phyloP scores from a whole-genome alignment of 352 stramenopile genomes.

The Globisporangium abappressorium region DNA sequence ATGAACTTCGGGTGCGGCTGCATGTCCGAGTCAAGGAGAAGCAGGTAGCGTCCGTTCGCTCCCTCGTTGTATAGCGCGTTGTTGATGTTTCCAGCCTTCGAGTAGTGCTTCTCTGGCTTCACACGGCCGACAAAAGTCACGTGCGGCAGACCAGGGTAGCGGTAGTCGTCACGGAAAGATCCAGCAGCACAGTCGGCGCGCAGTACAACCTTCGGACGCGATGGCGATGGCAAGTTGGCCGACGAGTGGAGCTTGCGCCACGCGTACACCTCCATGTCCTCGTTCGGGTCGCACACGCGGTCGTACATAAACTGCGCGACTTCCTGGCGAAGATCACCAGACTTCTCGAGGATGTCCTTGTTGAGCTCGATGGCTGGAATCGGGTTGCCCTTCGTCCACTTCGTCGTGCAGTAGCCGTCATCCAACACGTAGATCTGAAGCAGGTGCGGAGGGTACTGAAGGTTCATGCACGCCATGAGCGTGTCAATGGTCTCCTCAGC shows the following conservation, averaged over 20 bases:
- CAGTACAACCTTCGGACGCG: slow-evolving; percentile 70
- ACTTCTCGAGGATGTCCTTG: slow-evolving; percentile 66
- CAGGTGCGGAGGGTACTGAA: slow-evolving; percentile 86
- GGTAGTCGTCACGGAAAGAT: slow-evolving; percentile 86
- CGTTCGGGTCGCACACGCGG: slow-evolving; percentile 80
- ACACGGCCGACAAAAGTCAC: slow-evolving; percentile 80
- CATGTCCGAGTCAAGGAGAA: slow-evolving; percentile 86
- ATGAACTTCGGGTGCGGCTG: slow-evolving; percentile 86
- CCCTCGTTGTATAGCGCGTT: slow-evolving; percentile 89
- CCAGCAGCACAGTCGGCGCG: slow-evolving; percentile 71
- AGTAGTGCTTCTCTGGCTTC: slow-evolving; percentile 75
- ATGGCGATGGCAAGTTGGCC: slow-evolving; percentile 70
- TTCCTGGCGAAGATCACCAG: slow-evolving; percentile 80
- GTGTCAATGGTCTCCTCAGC: slow-evolving; percentile 85
- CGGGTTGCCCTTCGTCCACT: slow-evolving; percentile 79
- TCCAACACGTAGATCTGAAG: slow-evolving; percentile 86
- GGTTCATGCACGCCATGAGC: slow-evolving; percentile 81
- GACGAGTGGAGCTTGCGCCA: slow-evolving; percentile 86
- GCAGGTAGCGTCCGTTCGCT: slow-evolving; percentile 68
- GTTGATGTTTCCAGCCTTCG: slow-evolving; percentile 89
- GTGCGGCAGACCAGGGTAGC: slow-evolving; percentile 75
- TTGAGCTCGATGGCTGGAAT: slow-evolving; percentile 71
- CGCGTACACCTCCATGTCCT: slow-evolving; percentile 86
- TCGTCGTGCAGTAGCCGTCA: slow-evolving; percentile 80
- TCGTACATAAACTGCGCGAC: slow-evolving; percentile 89